Percentiles rank a stretch among this genome's conserved stretches.
Evolutionary conservation across 2,329 filamentous ascomycete species (phyloP).

Genomic region (Aspergillus fumigatus): DNA sequence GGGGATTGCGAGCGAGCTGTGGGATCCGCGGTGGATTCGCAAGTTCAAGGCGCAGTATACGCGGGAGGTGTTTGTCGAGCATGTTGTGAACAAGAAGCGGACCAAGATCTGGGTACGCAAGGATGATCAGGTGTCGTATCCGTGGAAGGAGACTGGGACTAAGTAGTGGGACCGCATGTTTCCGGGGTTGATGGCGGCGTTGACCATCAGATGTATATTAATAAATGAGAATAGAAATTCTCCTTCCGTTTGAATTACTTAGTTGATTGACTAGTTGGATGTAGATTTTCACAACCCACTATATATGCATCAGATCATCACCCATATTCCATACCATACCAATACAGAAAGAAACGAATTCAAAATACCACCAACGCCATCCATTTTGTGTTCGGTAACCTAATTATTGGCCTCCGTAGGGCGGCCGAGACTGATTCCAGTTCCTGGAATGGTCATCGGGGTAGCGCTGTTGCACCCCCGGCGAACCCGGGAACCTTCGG

Average conservation of each 20-base stretch:
- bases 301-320: neutral
- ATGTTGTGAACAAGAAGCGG: slow-evolving; percentile 80
- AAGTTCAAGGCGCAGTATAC: slow-evolving; percentile 71
- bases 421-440: neutral
- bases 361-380: neutral
- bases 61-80: slow-evolving; percentile 85
- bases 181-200: neutral
- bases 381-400: neutral
- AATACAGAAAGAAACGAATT: neutral
- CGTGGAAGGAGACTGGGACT: slow-evolving; percentile 49
- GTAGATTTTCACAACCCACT: neutral
- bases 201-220: neutral
- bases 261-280: neutral
- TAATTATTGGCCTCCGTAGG: neutral
- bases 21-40: slow-evolving; percentile 89
- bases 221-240: neutral
- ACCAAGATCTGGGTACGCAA: slow-evolving; percentile 83
- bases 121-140: slow-evolving; percentile 67
- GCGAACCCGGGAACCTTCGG: neutral
- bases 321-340: neutral
- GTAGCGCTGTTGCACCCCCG: neutral
- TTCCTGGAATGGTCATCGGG: neutral
- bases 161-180: slow-evolving; percentile 12
- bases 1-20: slow-evolving; percentile 89
- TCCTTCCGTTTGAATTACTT: neutral